Base-by-base conservation (phyloP, 441 rosid species). In the Populus tomentosa region DNA sequence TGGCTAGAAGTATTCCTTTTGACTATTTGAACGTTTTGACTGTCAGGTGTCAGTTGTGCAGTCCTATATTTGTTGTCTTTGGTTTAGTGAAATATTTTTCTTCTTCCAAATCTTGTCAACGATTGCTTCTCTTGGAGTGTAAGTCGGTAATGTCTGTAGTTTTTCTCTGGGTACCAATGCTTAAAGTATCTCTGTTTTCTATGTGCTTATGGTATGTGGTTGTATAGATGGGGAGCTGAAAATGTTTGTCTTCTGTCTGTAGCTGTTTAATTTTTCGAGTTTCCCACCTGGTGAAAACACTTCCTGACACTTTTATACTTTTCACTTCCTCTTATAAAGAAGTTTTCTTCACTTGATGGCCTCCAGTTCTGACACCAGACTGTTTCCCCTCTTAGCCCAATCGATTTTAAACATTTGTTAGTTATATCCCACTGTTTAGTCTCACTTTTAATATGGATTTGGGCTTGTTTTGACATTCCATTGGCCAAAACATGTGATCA, bases 311-410 rank as follows among this genome's bases (percentile, higher is more conserved):
- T 64, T 28, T 46, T 42, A 63, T 70, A 7, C 20, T 61, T 56
- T 35, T 32, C 33, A 16, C 35, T 74, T 13, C 21, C 2, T 0
- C 30, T 63, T 64, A 42, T 24, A 8, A 16, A 70, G 28, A 65
- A 69, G 32, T 24, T 71, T 67, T 35, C 24, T 69, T 74, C 28
- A 32, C 53, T 59, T 26, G 62, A 20, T 70, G 32, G 46, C 16
- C 16, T 70, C 32, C 8, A 50, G 20, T 4, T 14, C 59, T 50
- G 59, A 50, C 71, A 30, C 69, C 53, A 23, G 33, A 61, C 67
- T 79, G 67, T 70, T 76, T 70, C 28, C 67, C 42, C 50, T 63
- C 69, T 66, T 26, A 38, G 67, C 69, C n/a, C 53, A 67, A 69
- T 66, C 56, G 4, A 13, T 70, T 28, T 50, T 32, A 26, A 8